Evolutionary conservation across 2,329 filamentous ascomycete genomes (phyloP).

Genomic region (Colletotrichum filicis): DNA sequence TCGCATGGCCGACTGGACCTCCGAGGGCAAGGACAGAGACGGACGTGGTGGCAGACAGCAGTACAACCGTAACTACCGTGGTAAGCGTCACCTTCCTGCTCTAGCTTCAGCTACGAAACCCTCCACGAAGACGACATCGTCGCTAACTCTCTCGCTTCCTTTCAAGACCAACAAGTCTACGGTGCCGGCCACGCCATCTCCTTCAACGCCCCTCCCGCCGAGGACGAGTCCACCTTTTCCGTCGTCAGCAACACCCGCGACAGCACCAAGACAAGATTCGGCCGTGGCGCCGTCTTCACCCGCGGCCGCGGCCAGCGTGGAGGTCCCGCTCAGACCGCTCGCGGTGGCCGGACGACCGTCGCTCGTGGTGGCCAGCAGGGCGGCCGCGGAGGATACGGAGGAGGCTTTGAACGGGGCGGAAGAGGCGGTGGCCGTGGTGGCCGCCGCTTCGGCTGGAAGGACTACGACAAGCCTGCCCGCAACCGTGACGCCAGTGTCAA

Average conservation of each 20-base stretch:
- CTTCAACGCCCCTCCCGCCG: constrained; percentile 90
- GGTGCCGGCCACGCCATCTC: constrained; percentile 87
- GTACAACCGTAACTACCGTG: constrained; percentile 94
- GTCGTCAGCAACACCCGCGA: constrained; percentile 96
- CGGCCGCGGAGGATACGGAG: constrained; percentile 72
- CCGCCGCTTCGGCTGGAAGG: constrained; percentile 96
- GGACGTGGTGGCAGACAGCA: constrained; percentile 81
- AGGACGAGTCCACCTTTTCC: constrained; percentile 98
- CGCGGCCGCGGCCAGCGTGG: constrained; percentile 84
- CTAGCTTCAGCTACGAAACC: not conserved
- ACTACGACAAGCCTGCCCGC: constrained; percentile 97
- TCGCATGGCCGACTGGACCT: constrained; percentile 98
- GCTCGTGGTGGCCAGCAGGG: constrained; percentile 72
- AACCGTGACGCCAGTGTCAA: constrained; percentile 97
- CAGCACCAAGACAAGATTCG: constrained; percentile 85
- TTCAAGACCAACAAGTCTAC: constrained; percentile 92
- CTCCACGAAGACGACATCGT: not conserved
- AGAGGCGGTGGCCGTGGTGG: constrained; percentile 79
- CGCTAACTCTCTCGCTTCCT: constrained; percentile 20
- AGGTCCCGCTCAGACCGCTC: constrained; percentile 54
- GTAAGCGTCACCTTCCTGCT: constrained; percentile 57
- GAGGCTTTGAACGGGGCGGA: constrained; percentile 77
- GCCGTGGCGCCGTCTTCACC: constrained; percentile 90
- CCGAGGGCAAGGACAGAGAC: constrained; percentile 87
- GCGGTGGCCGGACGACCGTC: constrained; percentile 73